Conservation (phyloP, 140 eudicot species). For the Oenanthe javanica region DNA sequence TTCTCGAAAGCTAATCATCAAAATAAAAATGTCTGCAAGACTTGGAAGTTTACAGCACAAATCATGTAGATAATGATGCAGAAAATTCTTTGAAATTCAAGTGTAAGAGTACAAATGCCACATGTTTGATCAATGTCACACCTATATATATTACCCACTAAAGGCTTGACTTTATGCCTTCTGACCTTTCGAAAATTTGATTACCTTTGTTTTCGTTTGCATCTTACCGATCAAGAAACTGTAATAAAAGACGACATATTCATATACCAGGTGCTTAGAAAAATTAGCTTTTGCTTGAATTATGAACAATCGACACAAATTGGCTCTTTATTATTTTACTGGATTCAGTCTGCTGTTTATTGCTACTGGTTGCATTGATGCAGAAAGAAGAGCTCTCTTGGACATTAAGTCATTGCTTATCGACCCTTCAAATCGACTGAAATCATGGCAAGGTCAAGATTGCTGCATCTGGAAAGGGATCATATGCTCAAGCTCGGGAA, state of each 20-base stretch:
- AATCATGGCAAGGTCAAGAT: conserved; percentile 11
- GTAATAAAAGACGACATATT: background rate
- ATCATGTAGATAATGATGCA: background rate
- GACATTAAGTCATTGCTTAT: conserved; percentile 6
- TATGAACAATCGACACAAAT: background rate
- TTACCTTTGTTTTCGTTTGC: background rate
- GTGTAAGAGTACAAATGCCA: background rate
- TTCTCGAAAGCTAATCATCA: background rate
- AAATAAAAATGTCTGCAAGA: background rate
- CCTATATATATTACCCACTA: background rate
- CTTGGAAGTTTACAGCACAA: background rate
- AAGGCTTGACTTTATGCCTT: background rate
- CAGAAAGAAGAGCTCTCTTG: conserved; percentile 9
- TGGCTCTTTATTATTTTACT: background rate
- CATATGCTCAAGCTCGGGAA: conserved; percentile 4
- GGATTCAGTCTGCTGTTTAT: background rate
- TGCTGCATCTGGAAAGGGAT: conserved; percentile 15
- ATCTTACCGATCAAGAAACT: background rate
- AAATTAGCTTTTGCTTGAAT: background rate
- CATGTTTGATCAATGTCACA: background rate
- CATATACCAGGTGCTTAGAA: background rate
- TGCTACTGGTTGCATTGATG: conserved; percentile 7
- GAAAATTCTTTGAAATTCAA: background rate
- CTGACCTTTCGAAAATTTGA: background rate
- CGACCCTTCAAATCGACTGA: conserved; percentile 3